A percentile compares a stretch with the other conserved stretches of the same genome.
These are phyloP conservation scores for Collybia nuda DNA, from an alignment of 768 basidiomycete species.

Conservation along the genomic window DNA sequence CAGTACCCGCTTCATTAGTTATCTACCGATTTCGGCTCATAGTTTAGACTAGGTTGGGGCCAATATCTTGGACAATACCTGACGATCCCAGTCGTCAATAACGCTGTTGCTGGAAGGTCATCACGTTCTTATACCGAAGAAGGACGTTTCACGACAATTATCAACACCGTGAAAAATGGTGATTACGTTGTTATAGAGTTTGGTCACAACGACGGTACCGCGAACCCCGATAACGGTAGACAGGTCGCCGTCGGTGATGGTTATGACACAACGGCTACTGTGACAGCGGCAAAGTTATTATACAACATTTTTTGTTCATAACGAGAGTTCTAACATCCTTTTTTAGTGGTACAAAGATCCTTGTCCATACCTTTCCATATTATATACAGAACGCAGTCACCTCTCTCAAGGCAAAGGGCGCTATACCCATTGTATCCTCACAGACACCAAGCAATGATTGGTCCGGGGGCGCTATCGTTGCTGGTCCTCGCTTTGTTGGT, in stretches of 20 bases:
- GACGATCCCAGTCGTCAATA: conserved; percentile 42
- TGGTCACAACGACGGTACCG: conserved; percentile 47
- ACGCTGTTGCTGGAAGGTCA: conserved; percentile 44
- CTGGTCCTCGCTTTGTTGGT: conserved; percentile 41
- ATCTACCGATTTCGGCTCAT: no score
- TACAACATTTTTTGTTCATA: background rate
- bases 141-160: conserved; percentile 42
- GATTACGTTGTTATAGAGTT: conserved; percentile 47
- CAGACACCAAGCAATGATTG: conserved; percentile 49
- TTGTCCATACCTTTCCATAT: conserved; percentile 45
- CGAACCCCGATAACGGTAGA: conserved; percentile 36
- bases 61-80: conserved; percentile 41
- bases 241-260: conserved; percentile 40
- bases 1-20: background rate
- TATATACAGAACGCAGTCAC: conserved; percentile 45
- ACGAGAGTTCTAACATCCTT: background rate
- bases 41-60: conserved; percentile 38
- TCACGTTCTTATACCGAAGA: conserved; percentile 49
- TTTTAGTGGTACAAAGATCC: conserved; percentile 32
- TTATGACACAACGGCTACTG: conserved; percentile 32
- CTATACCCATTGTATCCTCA: conserved; percentile 44
- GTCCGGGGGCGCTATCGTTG: conserved; percentile 30
- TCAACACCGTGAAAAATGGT: conserved; percentile 35
- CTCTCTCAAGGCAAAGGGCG: conserved; percentile 43
- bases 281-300: conserved; percentile 33